Percentiles rank a stretch among this genome's conserved stretches.
phyloP scores from a whole-genome alignment of 768 basidiomycete genomes.

The Fibroporia radiculosa region DNA sequence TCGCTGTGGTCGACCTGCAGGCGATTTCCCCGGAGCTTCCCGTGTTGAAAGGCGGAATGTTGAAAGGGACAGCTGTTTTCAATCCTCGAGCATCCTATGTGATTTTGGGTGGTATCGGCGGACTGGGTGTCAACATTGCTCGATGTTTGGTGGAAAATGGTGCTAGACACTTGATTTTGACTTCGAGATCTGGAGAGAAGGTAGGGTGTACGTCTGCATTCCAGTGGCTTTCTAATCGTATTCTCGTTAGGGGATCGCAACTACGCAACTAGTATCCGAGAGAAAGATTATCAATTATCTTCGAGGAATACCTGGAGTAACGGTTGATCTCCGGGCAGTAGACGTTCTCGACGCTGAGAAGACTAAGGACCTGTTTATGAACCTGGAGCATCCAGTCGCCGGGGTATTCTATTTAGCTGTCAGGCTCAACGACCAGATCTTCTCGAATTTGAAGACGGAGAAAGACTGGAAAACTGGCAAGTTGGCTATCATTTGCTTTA shows the following conservation, averaged over 20 bases:
- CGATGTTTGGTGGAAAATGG: conserved; percentile 4
- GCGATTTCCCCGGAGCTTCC: not conserved
- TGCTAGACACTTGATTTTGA: conserved; percentile 5
- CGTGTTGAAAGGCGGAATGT: not conserved
- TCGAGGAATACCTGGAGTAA: conserved; percentile 3
- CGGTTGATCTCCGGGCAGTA: conserved; percentile 5
- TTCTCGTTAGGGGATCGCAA: conserved; percentile 5
- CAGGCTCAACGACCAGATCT: conserved; percentile 10
- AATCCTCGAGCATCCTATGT: conserved; percentile 7
- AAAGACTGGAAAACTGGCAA: conserved; percentile 11
- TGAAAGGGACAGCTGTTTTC: not conserved
- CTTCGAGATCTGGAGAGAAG: conserved; percentile 7
- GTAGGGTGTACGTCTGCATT: not conserved
- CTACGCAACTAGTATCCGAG: conserved; percentile 1
- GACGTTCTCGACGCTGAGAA: conserved; percentile 6
- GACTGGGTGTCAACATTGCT: conserved; percentile 4
- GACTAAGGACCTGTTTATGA: conserved; percentile 4
- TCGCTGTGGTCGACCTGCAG: not conserved
- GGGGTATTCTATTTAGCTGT: conserved; percentile 7
- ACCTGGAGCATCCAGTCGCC: conserved; percentile 1
- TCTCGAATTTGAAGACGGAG: conserved; percentile 8
- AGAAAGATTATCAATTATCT: conserved; percentile 6
- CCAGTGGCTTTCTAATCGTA: too few species aligned
- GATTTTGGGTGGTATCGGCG: conserved; percentile 6
- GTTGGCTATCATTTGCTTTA: not conserved